Conservation (phyloP, 2,329 filamentous ascomycete species). For the Macrophomina tecta region DNA sequence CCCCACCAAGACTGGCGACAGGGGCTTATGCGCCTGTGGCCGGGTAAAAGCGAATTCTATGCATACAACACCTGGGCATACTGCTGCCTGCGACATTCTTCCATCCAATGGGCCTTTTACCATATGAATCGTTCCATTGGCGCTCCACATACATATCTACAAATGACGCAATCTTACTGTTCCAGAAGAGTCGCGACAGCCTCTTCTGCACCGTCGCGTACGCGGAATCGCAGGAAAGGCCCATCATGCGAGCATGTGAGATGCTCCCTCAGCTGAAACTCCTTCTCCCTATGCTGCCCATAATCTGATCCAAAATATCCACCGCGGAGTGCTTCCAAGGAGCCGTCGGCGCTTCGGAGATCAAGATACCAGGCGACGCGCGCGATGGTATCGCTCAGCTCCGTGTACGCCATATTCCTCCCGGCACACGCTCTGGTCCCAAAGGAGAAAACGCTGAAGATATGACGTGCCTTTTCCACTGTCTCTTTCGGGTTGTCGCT, state of each 20-base stretch:
- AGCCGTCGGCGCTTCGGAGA: conserved; percentile 38
- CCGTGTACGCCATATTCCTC: conserved; percentile 64
- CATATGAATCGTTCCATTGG: too few relatives aligned
- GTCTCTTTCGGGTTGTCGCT: too few relatives aligned
- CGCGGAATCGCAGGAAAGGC: background rate
- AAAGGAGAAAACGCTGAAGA: conserved; percentile 74
- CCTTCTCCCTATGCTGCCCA: background rate
- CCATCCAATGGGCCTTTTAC: too few relatives aligned
- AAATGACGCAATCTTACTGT: background rate
- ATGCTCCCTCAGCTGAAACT: conserved; percentile 3
- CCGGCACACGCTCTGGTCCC: conserved; percentile 75
- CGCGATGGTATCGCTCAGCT: conserved; percentile 66
- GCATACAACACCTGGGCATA: too few relatives aligned
- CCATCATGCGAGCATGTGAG: background rate
- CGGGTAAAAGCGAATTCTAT: too few relatives aligned
- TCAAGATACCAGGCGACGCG: conserved; percentile 64
- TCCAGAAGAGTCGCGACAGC: background rate
- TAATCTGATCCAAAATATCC: background rate
- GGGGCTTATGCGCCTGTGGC: too few relatives aligned
- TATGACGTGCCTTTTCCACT: background rate
- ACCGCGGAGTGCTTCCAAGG: background rate
- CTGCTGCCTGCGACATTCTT: too few relatives aligned
- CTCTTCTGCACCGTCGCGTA: background rate
- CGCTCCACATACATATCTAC: too few relatives aligned
- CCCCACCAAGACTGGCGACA: too few relatives aligned